Conservation (phyloP, 176 grass and related monocot genomes). For the Bolboschoenus planiculmis region DNA sequence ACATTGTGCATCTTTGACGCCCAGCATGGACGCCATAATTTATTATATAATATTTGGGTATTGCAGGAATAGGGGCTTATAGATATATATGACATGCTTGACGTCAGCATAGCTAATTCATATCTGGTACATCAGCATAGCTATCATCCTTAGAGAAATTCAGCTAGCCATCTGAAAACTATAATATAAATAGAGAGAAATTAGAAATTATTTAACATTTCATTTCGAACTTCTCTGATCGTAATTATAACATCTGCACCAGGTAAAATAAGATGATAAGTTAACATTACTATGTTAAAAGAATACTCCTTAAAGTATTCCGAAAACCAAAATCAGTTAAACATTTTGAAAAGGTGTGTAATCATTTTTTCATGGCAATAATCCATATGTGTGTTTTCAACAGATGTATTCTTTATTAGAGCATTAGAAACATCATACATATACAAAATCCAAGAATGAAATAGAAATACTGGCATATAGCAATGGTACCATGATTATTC, state of each 20-base stretch:
- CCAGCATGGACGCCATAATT: slow-evolving; percentile 35
- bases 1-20: slow-evolving; percentile 32
- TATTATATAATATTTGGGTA: slow-evolving; percentile 25
- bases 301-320: neutral
- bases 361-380: no score
- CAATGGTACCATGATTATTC: neutral
- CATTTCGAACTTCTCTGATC: neutral
- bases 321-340: neutral
- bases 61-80: slow-evolving; percentile 22
- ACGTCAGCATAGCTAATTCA: slow-evolving; percentile 44
- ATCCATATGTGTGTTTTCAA: no score
- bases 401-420: neutral
- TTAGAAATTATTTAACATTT: neutral
- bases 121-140: neutral
- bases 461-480: neutral
- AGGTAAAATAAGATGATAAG: neutral
- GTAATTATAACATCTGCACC: neutral
- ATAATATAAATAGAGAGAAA: neutral
- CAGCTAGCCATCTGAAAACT: neutral
- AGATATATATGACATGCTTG: slow-evolving; percentile 25
- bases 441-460: neutral
- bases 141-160: neutral
- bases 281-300: neutral
- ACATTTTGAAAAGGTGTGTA: no score
- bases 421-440: neutral